Evolutionary conservation across 805 yeast genomes (phyloP).

Genomic region (Saturnispora halmiae): DNA sequence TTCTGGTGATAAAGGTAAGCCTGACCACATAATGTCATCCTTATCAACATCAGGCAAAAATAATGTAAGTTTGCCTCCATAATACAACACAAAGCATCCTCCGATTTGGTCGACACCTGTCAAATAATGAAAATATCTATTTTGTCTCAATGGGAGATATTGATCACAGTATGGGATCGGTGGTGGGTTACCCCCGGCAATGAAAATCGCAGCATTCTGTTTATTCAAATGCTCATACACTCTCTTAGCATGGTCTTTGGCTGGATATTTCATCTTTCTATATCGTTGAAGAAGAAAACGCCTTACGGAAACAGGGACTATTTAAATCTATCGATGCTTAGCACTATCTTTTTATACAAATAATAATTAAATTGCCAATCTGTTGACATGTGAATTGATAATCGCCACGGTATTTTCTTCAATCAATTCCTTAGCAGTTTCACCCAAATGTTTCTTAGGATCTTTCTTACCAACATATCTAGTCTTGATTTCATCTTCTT

Average conservation of each 20-base stretch:
- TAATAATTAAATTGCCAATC: constrained; percentile 63
- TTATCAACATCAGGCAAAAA: constrained; percentile 77
- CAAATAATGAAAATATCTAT: constrained; percentile 81
- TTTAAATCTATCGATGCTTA: no score
- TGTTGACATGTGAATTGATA: constrained; percentile 81
- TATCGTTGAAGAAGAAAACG: no score
- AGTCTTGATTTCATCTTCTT: constrained; percentile 83
- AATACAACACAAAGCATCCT: constrained; percentile 61
- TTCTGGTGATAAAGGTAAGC: constrained; percentile 62
- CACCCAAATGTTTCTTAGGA: constrained; percentile 93
- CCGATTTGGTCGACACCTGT: constrained; percentile 72
- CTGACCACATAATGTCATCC: constrained; percentile 96
- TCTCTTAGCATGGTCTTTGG: constrained; percentile 61
- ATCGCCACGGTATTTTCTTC: constrained; percentile 87
- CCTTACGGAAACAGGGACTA: no score
- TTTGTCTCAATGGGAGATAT: constrained; percentile 71
- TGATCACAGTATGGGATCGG: constrained; percentile 73
- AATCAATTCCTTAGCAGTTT: constrained; percentile 74
- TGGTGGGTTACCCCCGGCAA: constrained; percentile 53
- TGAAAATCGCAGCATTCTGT: constrained; percentile 33
- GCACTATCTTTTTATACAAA: no score
- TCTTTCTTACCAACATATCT: constrained; percentile 98
- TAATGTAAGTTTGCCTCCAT: constrained; percentile 51
- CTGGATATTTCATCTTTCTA: constrained; percentile 56
- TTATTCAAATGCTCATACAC: constrained; percentile 32